These are phyloP conservation scores for Ascochyta clinopodiicola DNA, from an alignment of 2,329 filamentous ascomycete species.

Conservation along the genomic window DNA sequence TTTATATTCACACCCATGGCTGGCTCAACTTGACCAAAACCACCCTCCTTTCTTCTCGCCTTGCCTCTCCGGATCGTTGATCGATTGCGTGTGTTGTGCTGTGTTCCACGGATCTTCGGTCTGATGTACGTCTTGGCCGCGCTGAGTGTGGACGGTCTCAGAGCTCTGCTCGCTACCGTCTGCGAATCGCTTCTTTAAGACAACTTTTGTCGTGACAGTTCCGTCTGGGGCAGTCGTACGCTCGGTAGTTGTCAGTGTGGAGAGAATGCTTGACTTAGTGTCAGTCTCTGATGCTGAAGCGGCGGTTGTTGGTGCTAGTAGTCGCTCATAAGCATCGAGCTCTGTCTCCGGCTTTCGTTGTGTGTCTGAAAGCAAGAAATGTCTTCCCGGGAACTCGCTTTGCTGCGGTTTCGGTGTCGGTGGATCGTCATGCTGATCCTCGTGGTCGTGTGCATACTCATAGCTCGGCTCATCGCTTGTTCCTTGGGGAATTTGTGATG, in stretches of 20 bases:
- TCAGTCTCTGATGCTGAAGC: neutral
- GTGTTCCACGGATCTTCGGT: constrained; percentile 19
- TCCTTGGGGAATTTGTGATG: neutral
- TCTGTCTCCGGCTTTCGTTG: constrained; percentile 49
- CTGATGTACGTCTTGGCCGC: constrained; percentile 27
- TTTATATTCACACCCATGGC: neutral
- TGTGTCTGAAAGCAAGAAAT: neutral
- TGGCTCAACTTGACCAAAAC: constrained; percentile 39
- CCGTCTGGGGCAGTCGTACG: constrained; percentile 63
- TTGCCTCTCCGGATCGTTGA: neutral
- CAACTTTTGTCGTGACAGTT: constrained; percentile 62
- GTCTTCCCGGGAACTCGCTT: constrained; percentile 5
- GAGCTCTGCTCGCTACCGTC: constrained; percentile 67
- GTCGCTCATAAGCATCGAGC: constrained; percentile 60
- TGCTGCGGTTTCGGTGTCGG: constrained; percentile 35
- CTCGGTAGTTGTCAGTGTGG: constrained; percentile 64
- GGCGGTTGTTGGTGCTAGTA: constrained; percentile 45
- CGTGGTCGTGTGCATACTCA: constrained; percentile 42
- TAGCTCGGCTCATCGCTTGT: constrained; percentile 41
- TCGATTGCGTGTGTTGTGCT: constrained; percentile 13
- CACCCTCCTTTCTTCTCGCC: constrained; percentile 33
- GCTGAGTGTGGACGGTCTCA: constrained; percentile 59
- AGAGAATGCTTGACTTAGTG: constrained; percentile 53
- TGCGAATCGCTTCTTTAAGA: constrained; percentile 64
- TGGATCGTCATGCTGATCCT: constrained; percentile 44